Evolutionary conservation across 2,329 filamentous ascomycete species (phyloP).

Genomic region (Metarhizium sp.): DNA sequence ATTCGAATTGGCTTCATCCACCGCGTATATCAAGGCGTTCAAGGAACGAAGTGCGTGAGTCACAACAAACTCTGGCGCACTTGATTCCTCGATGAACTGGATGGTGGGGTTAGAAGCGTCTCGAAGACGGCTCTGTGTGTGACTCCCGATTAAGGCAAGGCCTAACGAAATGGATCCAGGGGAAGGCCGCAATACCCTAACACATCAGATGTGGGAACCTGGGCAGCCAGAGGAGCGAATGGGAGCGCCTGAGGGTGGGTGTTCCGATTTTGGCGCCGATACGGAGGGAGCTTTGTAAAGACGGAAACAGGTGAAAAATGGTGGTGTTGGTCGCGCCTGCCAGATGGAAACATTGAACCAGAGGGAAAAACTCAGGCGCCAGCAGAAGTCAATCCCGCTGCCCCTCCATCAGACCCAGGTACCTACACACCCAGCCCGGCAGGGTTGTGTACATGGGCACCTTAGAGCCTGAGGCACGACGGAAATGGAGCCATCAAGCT

Average conservation of each 20-base stretch:
- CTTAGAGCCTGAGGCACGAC: not conserved
- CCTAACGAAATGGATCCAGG: not conserved
- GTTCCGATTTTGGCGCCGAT: not conserved
- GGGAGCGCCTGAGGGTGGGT: not conserved
- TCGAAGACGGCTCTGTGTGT: not conserved
- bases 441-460: too few relatives aligned
- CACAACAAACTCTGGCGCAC: constrained; percentile 16
- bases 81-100: constrained; percentile 7
- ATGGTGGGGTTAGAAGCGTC: constrained; percentile 12
- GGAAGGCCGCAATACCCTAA: not conserved
- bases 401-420: too few relatives aligned
- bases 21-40: constrained; percentile 7
- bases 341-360: too few relatives aligned
- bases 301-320: too few relatives aligned
- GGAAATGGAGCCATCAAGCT: too few relatives aligned
- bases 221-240: too few relatives aligned
- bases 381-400: too few relatives aligned
- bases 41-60: constrained; percentile 16
- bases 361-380: too few relatives aligned
- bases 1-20: constrained; percentile 19
- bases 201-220: not conserved
- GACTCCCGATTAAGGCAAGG: constrained; percentile 1
- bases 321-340: too few relatives aligned
- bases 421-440: too few relatives aligned
- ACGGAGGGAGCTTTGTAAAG: not conserved